Conservation (phyloP, 2,329 filamentous ascomycete species). For the Colletotrichum karsti region DNA sequence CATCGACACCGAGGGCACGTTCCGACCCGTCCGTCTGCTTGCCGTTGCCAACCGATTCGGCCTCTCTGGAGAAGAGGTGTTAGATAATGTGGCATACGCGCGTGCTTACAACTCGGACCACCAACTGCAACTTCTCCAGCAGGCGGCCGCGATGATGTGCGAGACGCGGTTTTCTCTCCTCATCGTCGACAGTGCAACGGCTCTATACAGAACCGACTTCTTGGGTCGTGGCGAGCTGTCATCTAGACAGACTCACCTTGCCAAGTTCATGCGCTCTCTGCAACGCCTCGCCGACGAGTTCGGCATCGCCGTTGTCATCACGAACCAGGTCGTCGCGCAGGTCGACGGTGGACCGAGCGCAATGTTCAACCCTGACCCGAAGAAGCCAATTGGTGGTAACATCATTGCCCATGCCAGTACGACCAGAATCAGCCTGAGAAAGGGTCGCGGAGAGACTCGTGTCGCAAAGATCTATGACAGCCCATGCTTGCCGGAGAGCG, state of each 20-base stretch:
- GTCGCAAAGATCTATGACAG: conserved; percentile 99
- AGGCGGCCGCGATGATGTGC: conserved; percentile 98
- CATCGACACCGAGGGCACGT: conserved; percentile 98
- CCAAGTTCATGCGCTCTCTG: conserved; percentile 87
- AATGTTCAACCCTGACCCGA: conserved; percentile 99
- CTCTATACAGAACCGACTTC: conserved; percentile 96
- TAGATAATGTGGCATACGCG: conserved; percentile 98
- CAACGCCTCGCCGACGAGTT: conserved; percentile 85
- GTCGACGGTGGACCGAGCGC: conserved; percentile 95
- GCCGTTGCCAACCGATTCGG: conserved; percentile 95
- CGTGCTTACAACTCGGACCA: conserved; percentile 99
- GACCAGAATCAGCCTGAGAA: conserved; percentile 92
- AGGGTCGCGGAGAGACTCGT: conserved; percentile 92
- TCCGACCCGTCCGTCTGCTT: conserved; percentile 88
- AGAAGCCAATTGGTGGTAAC: conserved; percentile 98
- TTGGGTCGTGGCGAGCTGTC: conserved; percentile 95
- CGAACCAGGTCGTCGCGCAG: conserved; percentile 98
- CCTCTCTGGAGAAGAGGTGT: conserved; percentile 93
- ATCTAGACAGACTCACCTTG: conserved; percentile 88
- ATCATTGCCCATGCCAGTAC: conserved; percentile 99
- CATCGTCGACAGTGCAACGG: conserved; percentile 94
- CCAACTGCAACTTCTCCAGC: conserved; percentile 92
- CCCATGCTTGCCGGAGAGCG: conserved; percentile 94
- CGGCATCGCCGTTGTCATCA: conserved; percentile 97
- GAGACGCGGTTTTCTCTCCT: conserved; percentile 97